phyloP scores from a whole-genome alignment of 2,329 filamentous ascomycete species.

The Uncinocarpus reesii region DNA sequence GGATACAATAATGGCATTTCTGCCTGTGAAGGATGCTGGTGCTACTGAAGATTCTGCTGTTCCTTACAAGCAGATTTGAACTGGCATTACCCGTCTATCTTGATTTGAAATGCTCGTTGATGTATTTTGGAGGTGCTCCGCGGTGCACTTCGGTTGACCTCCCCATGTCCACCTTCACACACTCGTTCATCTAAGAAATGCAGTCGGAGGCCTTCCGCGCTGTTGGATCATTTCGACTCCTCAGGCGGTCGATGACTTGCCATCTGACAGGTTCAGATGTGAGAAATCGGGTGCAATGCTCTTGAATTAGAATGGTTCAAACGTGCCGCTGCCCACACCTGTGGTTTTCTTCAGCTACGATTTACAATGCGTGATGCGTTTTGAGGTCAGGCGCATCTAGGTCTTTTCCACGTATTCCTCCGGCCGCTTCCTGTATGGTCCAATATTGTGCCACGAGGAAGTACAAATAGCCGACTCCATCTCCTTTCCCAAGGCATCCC shows the following conservation, averaged over 20 bases:
- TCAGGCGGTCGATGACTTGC: constrained; percentile 1
- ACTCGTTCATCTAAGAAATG: not conserved
- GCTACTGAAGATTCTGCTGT: too few relatives aligned
- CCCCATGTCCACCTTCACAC: not conserved
- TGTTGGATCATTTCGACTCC: not conserved
- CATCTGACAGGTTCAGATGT: constrained; percentile 4
- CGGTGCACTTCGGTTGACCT: not conserved
- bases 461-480: constrained; percentile 8
- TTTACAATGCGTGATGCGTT: constrained; percentile 3
- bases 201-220: not conserved
- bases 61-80: too few relatives aligned
- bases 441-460: not conserved
- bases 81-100: too few relatives aligned
- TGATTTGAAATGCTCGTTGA: too few relatives aligned
- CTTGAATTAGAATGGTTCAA: too few relatives aligned
- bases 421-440: not conserved
- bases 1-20: not conserved
- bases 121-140: not conserved
- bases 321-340: not conserved
- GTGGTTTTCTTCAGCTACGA: not conserved
- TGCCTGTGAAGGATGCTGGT: too few relatives aligned
- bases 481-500: not conserved
- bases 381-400: not conserved
- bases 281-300: too few relatives aligned
- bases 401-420: not conserved